phyloP scores from a whole-genome alignment of 2,329 filamentous ascomycete species.

The Fusarium tricinctum region DNA sequence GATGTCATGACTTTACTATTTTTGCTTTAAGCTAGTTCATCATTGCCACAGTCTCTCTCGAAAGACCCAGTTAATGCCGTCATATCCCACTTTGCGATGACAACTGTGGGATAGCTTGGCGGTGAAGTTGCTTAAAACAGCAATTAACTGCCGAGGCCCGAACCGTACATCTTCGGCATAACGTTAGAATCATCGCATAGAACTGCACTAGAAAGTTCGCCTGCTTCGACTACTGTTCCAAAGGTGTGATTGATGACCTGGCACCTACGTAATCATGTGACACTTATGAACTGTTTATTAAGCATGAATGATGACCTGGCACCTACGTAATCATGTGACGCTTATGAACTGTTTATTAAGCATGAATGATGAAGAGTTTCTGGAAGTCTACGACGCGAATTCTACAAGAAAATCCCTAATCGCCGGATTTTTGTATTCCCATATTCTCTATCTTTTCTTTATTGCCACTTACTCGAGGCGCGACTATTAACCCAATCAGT shows the following conservation, averaged over 20 bases:
- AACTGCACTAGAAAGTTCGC: conserved; percentile 8
- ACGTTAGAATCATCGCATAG: background rate
- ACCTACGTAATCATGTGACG: background rate
- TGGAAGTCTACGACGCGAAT: conserved; percentile 21
- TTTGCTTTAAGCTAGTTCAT: background rate
- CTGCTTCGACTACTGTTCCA: background rate
- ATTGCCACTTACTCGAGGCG: no score
- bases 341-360: conserved; percentile 4
- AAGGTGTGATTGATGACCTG: background rate
- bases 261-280: background rate
- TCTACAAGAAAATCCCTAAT: background rate
- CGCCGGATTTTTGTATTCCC: background rate
- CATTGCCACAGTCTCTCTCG: background rate
- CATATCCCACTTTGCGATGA: conserved; percentile 27
- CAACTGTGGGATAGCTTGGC: conserved; percentile 12
- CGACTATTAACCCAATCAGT: no score
- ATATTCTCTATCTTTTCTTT: background rate
- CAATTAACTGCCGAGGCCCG: conserved; percentile 4
- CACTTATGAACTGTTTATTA: background rate
- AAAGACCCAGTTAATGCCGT: conserved; percentile 19
- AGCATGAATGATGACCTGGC: conserved; percentile 6
- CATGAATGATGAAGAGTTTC: background rate
- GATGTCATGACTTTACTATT: conserved; percentile 25
- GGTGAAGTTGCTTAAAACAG: background rate
- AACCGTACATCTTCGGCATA: background rate